Evolutionary conservation across 2,329 filamentous ascomycete genomes (phyloP).

Genomic region (Diaporthe nobilis): DNA sequence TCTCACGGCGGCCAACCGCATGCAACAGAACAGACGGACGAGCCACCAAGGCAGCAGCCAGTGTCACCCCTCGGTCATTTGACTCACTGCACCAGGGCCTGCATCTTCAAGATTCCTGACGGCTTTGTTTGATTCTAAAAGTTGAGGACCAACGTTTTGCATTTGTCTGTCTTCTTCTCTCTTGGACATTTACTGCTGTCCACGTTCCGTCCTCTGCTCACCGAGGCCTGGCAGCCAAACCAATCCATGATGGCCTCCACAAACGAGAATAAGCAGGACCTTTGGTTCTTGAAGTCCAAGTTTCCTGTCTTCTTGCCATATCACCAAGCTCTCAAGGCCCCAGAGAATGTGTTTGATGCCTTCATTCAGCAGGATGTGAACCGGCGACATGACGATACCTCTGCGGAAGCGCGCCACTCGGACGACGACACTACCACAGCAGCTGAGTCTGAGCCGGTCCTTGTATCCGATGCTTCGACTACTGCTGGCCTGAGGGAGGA

Average conservation of each 20-base stretch:
- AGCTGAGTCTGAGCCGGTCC: constrained; percentile 38
- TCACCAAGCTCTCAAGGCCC: constrained; percentile 52
- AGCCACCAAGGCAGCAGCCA: constrained; percentile 18
- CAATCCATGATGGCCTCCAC: constrained; percentile 28
- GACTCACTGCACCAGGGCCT: not conserved
- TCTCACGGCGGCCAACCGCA: not conserved
- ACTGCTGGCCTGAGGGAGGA: constrained; percentile 40
- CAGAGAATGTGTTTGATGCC: constrained; percentile 52
- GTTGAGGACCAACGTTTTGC: too few species aligned
- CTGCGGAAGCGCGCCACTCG: constrained; percentile 29
- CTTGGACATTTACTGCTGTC: not conserved
- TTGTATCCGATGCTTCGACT: constrained; percentile 34
- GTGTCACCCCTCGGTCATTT: not conserved
- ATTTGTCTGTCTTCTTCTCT: not conserved
- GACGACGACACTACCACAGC: not conserved
- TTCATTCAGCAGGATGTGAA: constrained; percentile 50
- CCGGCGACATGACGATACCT: not conserved
- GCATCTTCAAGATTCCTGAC: not conserved
- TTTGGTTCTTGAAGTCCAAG: constrained; percentile 57
- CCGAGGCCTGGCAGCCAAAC: not conserved
- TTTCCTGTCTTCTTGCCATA: constrained; percentile 56
- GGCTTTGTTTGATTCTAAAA: not conserved
- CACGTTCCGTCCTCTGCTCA: not conserved
- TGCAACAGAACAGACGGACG: not conserved
- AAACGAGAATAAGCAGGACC: constrained; percentile 28